Conservation (phyloP, 345 rosid species). For the Carallia pectinifolia region DNA sequence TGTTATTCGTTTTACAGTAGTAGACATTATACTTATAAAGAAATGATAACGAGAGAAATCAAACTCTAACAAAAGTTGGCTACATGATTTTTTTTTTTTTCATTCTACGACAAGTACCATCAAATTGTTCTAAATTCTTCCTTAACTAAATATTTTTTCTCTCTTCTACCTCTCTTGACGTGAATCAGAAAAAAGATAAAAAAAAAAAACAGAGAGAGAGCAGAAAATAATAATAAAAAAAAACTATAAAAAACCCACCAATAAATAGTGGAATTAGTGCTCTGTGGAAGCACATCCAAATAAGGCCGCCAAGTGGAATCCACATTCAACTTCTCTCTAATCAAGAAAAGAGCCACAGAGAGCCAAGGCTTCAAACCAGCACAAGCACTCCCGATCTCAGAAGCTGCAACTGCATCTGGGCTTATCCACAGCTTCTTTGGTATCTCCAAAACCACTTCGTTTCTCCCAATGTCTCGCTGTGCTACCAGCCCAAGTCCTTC, state of each 20-base stretch:
- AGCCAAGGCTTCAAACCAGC: constrained; percentile 85
- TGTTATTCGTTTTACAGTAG: too few species aligned
- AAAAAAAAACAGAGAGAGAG: neutral
- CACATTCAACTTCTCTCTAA: constrained; percentile 61
- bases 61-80: too few species aligned
- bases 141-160: too few species aligned
- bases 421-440: constrained; percentile 82
- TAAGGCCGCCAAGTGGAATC: constrained; percentile 70
- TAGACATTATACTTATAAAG: too few species aligned
- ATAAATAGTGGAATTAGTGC: constrained; percentile 74
- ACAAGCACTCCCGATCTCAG: constrained; percentile 73
- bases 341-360: constrained; percentile 76
- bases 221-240: neutral
- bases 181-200: neutral
- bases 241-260: constrained; percentile 57
- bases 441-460: constrained; percentile 85
- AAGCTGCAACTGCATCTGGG: constrained; percentile 70
- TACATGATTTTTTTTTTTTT: too few species aligned
- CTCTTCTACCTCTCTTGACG: too few species aligned
- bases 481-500: constrained; percentile 90
- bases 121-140: too few species aligned
- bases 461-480: constrained; percentile 58
- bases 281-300: constrained; percentile 73
- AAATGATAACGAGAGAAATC: too few species aligned
- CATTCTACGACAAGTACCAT: too few species aligned